A percentile compares a stretch with the other conserved stretches of the same genome.
These are phyloP conservation scores for Saposhnikovia divaricata DNA, from an alignment of 129 eudicot genomes.

Conservation along the genomic window DNA sequence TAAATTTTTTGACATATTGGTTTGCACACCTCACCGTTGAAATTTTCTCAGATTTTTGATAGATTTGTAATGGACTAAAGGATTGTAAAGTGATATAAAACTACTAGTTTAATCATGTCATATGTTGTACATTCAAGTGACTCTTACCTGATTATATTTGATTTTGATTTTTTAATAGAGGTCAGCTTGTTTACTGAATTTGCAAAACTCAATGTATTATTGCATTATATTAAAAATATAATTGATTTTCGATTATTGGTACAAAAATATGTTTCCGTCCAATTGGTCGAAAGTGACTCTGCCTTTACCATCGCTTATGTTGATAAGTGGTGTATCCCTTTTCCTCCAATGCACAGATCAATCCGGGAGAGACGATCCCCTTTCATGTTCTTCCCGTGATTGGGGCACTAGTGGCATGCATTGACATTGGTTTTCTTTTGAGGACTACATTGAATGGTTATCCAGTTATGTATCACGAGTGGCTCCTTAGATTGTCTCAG, in stretches of 20 bases:
- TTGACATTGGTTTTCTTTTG: conserved; percentile 45
- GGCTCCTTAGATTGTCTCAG: conserved; percentile 53
- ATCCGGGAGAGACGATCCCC: conserved; percentile 36
- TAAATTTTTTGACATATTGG: background rate
- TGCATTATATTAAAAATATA: background rate
- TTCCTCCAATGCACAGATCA: conserved; percentile 27
- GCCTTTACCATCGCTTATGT: background rate
- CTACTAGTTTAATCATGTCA: background rate
- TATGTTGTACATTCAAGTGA: background rate
- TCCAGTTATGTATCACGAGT: conserved; percentile 44
- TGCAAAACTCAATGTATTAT: background rate
- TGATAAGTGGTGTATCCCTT: background rate
- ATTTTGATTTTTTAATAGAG: background rate
- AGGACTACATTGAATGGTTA: conserved; percentile 23
- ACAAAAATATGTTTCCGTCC: too few relatives aligned
- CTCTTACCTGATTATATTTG: background rate
- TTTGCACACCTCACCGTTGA: background rate
- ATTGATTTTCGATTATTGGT: background rate
- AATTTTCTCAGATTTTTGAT: too few relatives aligned
- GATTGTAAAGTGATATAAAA: too few relatives aligned
- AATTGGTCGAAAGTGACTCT: background rate
- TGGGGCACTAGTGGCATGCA: conserved; percentile 48
- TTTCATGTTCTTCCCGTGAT: conserved; percentile 41
- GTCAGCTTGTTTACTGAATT: too few relatives aligned
- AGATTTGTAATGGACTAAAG: background rate